These are phyloP conservation scores for Podaxis rugospora DNA, from an alignment of 768 basidiomycete species.

Conservation along the genomic window DNA sequence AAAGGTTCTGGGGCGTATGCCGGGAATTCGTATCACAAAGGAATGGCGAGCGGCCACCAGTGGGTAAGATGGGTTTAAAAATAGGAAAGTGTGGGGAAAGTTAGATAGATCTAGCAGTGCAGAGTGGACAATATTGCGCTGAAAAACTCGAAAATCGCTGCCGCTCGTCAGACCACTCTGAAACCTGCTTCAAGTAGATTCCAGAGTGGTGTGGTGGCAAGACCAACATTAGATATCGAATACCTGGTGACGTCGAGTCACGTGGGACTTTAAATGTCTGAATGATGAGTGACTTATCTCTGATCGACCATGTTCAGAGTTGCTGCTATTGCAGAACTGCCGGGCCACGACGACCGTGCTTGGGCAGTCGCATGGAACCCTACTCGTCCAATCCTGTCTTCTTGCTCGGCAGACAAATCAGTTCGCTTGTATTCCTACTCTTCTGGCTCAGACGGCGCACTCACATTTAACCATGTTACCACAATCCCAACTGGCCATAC, in stretches of 20 bases:
- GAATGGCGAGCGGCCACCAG: neutral
- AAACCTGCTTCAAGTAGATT: too few species aligned
- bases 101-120: too few species aligned
- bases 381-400: conserved; percentile 72
- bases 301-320: conserved; percentile 7
- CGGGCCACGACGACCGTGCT: conserved; percentile 78
- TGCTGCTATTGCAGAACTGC: neutral
- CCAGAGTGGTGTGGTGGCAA: too few species aligned
- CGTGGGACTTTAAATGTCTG: neutral
- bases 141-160: too few species aligned
- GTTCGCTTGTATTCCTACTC: conserved; percentile 80
- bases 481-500: conserved; percentile 82
- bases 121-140: too few species aligned
- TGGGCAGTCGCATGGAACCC: conserved; percentile 94
- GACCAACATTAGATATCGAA: too few species aligned
- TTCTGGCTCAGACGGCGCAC: conserved; percentile 15
- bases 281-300: neutral
- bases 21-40: neutral
- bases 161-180: too few species aligned
- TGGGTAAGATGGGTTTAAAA: too few species aligned
- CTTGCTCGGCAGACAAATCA: conserved; percentile 93
- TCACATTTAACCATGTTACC: conserved; percentile 48
- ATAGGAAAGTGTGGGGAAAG: too few species aligned
- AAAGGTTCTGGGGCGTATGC: neutral
- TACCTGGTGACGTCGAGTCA: neutral